Conservation (phyloP, 257 asterid genomes). For the Solanum clarkiae region DNA sequence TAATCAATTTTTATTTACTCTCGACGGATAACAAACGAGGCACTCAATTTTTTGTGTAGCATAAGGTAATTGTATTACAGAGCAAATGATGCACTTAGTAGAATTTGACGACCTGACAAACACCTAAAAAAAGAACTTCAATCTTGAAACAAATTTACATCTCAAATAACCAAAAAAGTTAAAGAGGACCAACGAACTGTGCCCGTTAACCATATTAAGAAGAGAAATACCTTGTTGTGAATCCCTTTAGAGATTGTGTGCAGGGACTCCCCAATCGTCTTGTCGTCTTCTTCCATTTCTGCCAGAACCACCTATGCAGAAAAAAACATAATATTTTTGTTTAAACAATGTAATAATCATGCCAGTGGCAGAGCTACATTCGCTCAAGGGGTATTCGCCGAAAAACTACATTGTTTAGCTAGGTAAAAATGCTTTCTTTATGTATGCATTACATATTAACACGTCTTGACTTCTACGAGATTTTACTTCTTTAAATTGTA, state of each 20-base stretch:
- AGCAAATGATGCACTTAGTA: neutral
- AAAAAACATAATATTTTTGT: neutral
- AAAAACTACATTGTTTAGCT: no score
- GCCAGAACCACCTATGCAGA: constrained; percentile 40
- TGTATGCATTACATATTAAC: no score
- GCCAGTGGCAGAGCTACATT: no score
- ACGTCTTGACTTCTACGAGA: no score
- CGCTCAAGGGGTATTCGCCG: no score
- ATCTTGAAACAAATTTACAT: neutral
- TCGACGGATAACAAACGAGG: neutral
- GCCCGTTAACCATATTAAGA: neutral
- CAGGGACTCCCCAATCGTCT: constrained; percentile 47
- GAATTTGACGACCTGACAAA: neutral
- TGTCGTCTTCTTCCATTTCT: constrained; percentile 74
- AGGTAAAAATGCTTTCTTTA: no score
- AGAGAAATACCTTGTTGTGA: constrained; percentile 38
- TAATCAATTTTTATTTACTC: neutral
- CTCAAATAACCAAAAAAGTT: no score
- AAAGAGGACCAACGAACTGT: neutral
- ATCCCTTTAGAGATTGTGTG: constrained; percentile 74
- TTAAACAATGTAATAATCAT: neutral
- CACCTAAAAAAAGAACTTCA: neutral
- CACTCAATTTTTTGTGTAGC: neutral
- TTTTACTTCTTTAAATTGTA: no score
- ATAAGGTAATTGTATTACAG: neutral